These are phyloP conservation scores for Leptographium galeiforme DNA, from an alignment of 2,329 filamentous ascomycete genomes.

Conservation along the genomic window DNA sequence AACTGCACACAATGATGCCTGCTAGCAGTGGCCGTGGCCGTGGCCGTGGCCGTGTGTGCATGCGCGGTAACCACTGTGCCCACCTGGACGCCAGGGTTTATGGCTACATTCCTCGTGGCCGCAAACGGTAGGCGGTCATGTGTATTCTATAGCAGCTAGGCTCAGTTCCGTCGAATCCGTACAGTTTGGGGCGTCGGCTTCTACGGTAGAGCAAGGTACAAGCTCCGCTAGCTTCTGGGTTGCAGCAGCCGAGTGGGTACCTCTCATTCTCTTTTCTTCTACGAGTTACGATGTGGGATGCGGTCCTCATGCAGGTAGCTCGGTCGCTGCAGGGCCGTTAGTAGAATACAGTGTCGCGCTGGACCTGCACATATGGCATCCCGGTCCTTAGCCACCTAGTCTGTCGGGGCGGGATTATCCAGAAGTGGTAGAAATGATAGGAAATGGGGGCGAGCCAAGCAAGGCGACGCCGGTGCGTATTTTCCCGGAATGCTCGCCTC, in stretches of 20 bases:
- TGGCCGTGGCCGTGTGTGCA: neutral
- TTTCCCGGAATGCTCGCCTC: conserved; percentile 2
- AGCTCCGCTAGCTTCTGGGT: neutral
- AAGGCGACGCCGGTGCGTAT: neutral
- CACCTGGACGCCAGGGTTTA: neutral
- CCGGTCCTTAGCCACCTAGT: too few relatives aligned
- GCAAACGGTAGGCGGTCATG: neutral
- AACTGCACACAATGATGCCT: conserved; percentile 8
- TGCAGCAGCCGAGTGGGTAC: conserved; percentile 1
- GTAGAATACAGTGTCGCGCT: neutral
- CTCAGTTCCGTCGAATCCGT: neutral
- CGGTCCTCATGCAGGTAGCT: neutral
- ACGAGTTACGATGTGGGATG: neutral
- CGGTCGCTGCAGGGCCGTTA: neutral
- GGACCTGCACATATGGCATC: too few relatives aligned
- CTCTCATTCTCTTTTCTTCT: neutral
- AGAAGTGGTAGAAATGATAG: neutral
- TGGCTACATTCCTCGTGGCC: neutral
- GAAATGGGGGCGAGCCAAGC: neutral
- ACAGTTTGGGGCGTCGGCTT: conserved; percentile 1
- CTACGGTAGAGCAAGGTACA: conserved; percentile 3
- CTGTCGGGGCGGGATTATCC: too few relatives aligned
- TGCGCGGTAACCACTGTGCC: neutral
- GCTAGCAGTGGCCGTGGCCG: neutral
- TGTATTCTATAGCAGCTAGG: neutral